A percentile compares a stretch with the other conserved stretches of the same genome.
Evolutionary conservation across 371 early-diverging fungal genomes (phyloP).

Genomic region (Rhizopus delemar): DNA sequence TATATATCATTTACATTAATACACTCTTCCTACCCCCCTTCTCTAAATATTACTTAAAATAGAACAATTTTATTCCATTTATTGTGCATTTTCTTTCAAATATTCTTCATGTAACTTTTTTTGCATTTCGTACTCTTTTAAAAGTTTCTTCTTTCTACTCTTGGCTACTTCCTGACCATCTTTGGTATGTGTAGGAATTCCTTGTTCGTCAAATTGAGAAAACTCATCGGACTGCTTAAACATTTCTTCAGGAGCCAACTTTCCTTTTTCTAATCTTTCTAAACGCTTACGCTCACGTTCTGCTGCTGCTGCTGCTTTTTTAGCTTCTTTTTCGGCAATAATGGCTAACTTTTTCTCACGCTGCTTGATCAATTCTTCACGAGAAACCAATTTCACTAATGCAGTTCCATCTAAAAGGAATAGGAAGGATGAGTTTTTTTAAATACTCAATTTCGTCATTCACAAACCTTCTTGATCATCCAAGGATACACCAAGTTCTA

Average conservation of each 20-base stretch:
- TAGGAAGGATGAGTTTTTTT: background rate
- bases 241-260: slow-evolving; percentile 74
- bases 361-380: slow-evolving; percentile 68
- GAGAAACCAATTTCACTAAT: slow-evolving; percentile 86
- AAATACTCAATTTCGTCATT: slow-evolving; percentile 1
- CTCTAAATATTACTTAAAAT: too few relatives aligned
- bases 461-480: slow-evolving; percentile 83
- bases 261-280: slow-evolving; percentile 78
- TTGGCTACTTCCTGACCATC: slow-evolving; percentile 84
- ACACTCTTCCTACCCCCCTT: too few relatives aligned
- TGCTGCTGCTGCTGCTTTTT: slow-evolving; percentile 66
- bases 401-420: slow-evolving; percentile 73
- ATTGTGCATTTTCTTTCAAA: slow-evolving; percentile 33
- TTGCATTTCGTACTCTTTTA: slow-evolving; percentile 85
- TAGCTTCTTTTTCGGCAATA: slow-evolving; percentile 66
- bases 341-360: slow-evolving; percentile 63
- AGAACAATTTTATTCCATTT: background rate
- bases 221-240: slow-evolving; percentile 70
- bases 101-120: slow-evolving; percentile 87
- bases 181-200: slow-evolving; percentile 85
- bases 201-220: slow-evolving; percentile 81
- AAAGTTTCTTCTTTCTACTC: slow-evolving; percentile 81
- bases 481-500: slow-evolving; percentile 83
- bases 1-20: background rate
- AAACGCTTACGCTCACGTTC: slow-evolving; percentile 67